Base-by-base conservation (phyloP, 2,329 filamentous ascomycete species). In the Hansfordia pulvinata region DNA sequence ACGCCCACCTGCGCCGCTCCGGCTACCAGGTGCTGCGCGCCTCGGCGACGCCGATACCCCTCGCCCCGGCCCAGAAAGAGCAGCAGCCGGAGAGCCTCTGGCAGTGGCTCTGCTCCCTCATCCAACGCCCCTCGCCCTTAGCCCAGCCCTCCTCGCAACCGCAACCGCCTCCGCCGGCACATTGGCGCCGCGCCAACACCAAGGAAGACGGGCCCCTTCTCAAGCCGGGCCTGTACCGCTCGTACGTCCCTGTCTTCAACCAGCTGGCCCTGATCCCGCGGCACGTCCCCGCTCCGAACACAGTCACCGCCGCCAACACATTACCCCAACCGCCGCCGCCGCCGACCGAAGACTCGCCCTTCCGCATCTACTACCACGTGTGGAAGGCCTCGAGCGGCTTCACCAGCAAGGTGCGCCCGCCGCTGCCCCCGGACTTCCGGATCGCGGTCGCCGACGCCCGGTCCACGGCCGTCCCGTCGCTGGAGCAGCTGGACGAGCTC, bases 21-120 rank as follows among this genome's bases (percentile, higher is more conserved):
- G 88, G 90, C 11, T 96, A 93, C 55, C 69, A 78, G 26, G 70
- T 96, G 11, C 60, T 79, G 33, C 71, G 88, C 29, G 80, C 82
- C 2, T 67, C 68, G 26, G 48, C 42, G 8, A 34, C 27, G 29
- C 32, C 26, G 29, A 38, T 36, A 29, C 32, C 23, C 18, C 27
- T 19, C 11, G 31, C 18, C 12, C 20, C 21, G 11, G 26, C 32
- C 10, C 33, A 38, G 4, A 22, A 37, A 10, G 36, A 36, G 5
- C 13, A 31, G 12, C 8, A 27, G 5, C 29, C 39, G 10, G 30
- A 40, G 25, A 38, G 45, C 2, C 38, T 74, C 5, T 64, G 62
- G 58, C 52, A 65, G 33, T 70, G 67, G 61, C 54, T 76, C 3
- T 47, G 63, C 27, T 62, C 64, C 1, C 50, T 69, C 24, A 38